phyloP scores from a whole-genome alignment of 768 basidiomycete genomes.

The Boletus reticuloceps region DNA sequence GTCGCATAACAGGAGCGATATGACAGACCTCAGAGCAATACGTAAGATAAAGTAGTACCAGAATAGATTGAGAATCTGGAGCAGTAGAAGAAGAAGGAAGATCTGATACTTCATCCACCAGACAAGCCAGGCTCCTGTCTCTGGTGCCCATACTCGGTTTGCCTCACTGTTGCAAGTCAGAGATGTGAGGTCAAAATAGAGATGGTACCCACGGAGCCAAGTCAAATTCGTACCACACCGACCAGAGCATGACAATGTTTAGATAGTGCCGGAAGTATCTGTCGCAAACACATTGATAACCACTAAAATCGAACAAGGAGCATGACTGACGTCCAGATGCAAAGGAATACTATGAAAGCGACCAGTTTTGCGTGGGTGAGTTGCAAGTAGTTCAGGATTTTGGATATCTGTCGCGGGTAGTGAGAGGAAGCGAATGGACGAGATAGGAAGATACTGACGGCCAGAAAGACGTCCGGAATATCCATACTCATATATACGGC shows the following conservation, averaged over 20 bases:
- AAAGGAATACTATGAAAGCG: conserved; percentile 63
- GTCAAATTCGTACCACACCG: conserved; percentile 78
- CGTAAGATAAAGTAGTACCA: conserved; percentile 89
- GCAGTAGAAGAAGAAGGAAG: conserved; percentile 65
- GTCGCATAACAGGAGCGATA: not conserved
- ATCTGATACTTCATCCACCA: conserved; percentile 84
- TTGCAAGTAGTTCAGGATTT: conserved; percentile 85
- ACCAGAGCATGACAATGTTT: conserved; percentile 83
- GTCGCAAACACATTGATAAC: not conserved
- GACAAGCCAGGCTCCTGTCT: conserved; percentile 65
- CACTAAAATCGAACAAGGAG: not conserved
- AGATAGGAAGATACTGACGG: conserved; percentile 45
- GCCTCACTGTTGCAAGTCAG: conserved; percentile 41
- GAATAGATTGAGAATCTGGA: conserved; percentile 87
- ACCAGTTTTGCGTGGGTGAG: conserved; percentile 59
- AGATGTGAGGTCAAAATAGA: not conserved
- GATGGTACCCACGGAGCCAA: conserved; percentile 61
- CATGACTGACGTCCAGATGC: conserved; percentile 51
- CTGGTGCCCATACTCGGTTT: conserved; percentile 55
- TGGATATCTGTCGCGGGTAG: conserved; percentile 56
- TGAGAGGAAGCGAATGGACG: not conserved
- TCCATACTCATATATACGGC: conserved; percentile 98
- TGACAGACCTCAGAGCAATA: conserved; percentile 65
- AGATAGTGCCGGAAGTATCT: conserved; percentile 95
- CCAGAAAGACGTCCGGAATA: conserved; percentile 85